Base-by-base conservation (phyloP, 176 grass and related monocot species). In the Bolboschoenus planiculmis region DNA sequence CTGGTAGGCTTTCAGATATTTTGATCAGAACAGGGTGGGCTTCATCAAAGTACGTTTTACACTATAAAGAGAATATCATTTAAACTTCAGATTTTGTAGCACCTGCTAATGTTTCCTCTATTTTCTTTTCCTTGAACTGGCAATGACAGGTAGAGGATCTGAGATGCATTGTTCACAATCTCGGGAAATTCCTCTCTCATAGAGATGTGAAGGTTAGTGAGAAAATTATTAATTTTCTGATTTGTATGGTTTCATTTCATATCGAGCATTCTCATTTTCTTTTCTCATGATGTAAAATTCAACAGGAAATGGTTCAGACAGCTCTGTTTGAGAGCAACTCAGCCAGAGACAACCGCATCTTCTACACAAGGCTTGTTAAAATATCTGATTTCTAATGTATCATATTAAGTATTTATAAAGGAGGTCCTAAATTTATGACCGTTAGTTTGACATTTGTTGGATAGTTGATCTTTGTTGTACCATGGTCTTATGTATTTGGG, bases 291-390 rank as follows among this genome's bases (percentile, higher is more conserved):
- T 80, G 47, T 63, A 65, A 44, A 46, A 50, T 3, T 82, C 18
- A 66, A 55, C 55, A 99, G 97, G 97, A 96, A 83, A 83, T 99
- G 83, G 91, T 90, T 81, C 97, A 99, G 88, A 99, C 70, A 80
- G 97, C 97, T 81, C 88, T 96, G 85, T 53, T 88, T 43, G 97
- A 99, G 83, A 99, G 97, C 80, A 96, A 95, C 79, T 96, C 97
- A 10, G 83, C 86, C 53, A 96, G 97, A 85, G 93, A 99, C 75
- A 90, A 95, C 73, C 93, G 93, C 62, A 90, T 99, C 61, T 81
- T 99, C 37, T 99, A 99, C 79, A 82, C 82, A 21, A 99, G 91
- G 61, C 97, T 99, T 73, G 93, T 85, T 78, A 96, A 86, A 86
- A 85, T 90, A 44, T 83, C 68, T 43, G 87, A 91, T n/a, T 31